Evolutionary conservation across 352 stramenopile genomes (phyloP), one percentile per base, ranked within the genome.

Genomic region (Phytopythium mirpurense): DNA sequence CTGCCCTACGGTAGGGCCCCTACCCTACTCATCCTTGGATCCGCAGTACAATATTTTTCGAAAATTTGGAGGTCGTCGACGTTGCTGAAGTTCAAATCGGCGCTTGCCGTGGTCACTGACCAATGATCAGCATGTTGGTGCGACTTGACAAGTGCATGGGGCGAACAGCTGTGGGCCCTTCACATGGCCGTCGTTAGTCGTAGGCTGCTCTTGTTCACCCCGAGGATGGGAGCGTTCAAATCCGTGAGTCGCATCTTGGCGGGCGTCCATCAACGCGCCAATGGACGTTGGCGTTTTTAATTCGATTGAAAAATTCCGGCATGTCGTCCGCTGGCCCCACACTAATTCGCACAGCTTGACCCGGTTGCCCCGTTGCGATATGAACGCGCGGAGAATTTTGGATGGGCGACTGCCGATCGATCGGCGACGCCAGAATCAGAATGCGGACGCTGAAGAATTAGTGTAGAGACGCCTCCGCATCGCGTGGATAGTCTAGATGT

Each of bases 161-260:
- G 44, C n/a, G 44, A 51, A 37, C 27, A 15, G 44, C 16, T 51
- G 14, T n/a, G n/a, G n/a, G n/a, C n/a, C n/a, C n/a, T n/a, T n/a
- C n/a, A n/a, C n/a, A n/a, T n/a, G n/a, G n/a, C n/a, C n/a, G n/a
- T n/a, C n/a, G n/a, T n/a, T n/a, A n/a, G n/a, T n/a, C n/a, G n/a
- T n/a, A n/a, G n/a, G n/a, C n/a, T n/a, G n/a, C n/a, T n/a, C n/a
- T n/a, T n/a, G n/a, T n/a, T n/a, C n/a, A n/a, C n/a, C n/a, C 31
- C 31, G 14, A 35, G 14, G 31, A 35, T 35, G 31, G 31, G 31
- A 11, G 4, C 12, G 21, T 51, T 51, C 45, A 51, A 51, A 40
- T 51, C 45, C 27, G 40, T 51, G 45, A 51, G 27, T 37, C 27
- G 29, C 45, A 51, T 51, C 45, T 27, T 27, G 27, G 26, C n/a